Base-by-base conservation (phyloP, 257 asterid species). In the Solanum commersonii region DNA sequence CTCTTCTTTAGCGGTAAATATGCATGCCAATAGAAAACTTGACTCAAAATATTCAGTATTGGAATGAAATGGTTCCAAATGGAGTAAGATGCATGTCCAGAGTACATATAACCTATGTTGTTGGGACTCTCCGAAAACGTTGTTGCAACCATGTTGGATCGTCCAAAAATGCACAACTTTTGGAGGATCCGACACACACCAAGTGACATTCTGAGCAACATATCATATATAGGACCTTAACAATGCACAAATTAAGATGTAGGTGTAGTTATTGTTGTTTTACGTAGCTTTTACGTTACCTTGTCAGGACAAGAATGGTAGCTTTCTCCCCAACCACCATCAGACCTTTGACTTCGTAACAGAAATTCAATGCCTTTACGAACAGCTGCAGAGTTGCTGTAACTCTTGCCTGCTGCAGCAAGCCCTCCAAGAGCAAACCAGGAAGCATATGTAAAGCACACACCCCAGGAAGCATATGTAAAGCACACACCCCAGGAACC, bases 401-500 rank as follows among this genome's bases (percentile, higher is more conserved):
- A 94, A 14, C 88, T 90, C 87, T 89, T 93, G 8, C 98, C 98
- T 18, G 93, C 95, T 22, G 94, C 94, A 10, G 93, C 90, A 14
- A 96, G 90, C 33, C 97, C 98, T 87, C 92, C 95, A 6, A 94
- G 94, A 7, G 98, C 96, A 67, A 95, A 95, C 98, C 96, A 96
- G 34, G 94, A 86, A 3, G 95, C 98, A 84, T 96, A 96, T 34
- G 94, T 96, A 88, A 94, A 96, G 90, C 98, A 96, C 49, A 96
- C 94, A 8, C 96, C 98, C 98, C 95, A 96, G 79, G 86, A 89
- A 29, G 98, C 98, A 44, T 93, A 92, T 34, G 94, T 96, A 88
- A 94, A 96, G 90, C 98, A 96, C 49, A 96, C 94, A 8, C 96
- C 98, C 98, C 95, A 96, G 79, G 86, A 89, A 29, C 98, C 98